Evolutionary conservation across 2,329 filamentous ascomycete genomes (phyloP), one percentile per base, ranked within the genome.

Genomic region (Botryosphaeria dothidea): DNA sequence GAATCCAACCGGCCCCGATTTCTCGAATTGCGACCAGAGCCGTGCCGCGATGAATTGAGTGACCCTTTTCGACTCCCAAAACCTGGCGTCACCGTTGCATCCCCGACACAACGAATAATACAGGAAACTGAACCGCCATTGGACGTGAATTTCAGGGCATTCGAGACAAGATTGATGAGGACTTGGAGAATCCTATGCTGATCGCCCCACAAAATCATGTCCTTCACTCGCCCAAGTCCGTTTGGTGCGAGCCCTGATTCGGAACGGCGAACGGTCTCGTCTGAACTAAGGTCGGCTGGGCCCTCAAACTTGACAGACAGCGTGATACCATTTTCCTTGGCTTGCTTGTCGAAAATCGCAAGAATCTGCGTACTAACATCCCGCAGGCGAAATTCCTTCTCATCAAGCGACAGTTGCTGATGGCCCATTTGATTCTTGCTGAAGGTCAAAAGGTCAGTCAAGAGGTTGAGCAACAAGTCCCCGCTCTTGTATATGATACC

Each of bases 201-300:
- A 71, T 97, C 93, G n/a, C 93, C 93, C 88, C 92, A 95, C 1
- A 97, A 81, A 58, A 91, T 89, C 89, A 96, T 93, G 68, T 96
- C 92, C 73, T 91, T 92, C 25, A 96, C 77, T 19, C 89, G 83
- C 9, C 90, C 90, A 3, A 86, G 82, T 4, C 90, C 90, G 31
- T 83, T 81, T 1, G 89, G 90, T 0, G 89, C 90, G 17, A 89
- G 79, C 11, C 86, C 85, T 9, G 69, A 17, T 60, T 73, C 71
- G 21, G 72, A 73, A n/a, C 70, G 71, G 41, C 74, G 72, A 7
- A 73, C 74, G 21, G 70, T 73, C 17, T 79, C 77, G 66, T 80
- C 79, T 1, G 72, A 34, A 19, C 79, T 77, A 25, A 70, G 68
- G 7, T 79, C 75, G 36, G 73, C 72, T 7, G 83, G 78, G 1